Evolutionary conservation across 305 asterid genomes (phyloP), one percentile per base, ranked within the genome.

Genomic region (Fraxinus baroniana): DNA sequence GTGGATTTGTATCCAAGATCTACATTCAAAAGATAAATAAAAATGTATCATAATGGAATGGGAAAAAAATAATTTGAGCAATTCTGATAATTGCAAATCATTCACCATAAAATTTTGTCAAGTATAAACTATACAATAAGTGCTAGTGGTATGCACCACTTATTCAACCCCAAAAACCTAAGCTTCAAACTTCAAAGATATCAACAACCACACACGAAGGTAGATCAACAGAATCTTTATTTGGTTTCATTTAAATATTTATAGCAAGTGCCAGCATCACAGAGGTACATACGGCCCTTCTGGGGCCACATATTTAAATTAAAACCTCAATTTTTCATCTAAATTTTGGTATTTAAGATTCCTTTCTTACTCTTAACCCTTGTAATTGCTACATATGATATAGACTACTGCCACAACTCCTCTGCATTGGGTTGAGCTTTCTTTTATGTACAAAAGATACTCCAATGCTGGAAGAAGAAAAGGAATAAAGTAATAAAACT

Each of bases 1-100:
- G 97, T 83, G 97, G 97, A 80, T 95, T 94, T 82, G 97, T 94
- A 84, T 95, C 97, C 92, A 95, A 78, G 89, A 95, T 93, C 97
- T 93, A 90, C 91, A 89, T 76, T 5, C 78, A 78, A 81, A 83
- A 76, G 78, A 83, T 82, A 13, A 49, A 80, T 76, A 46, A 64
- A 60, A 83, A 80, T 83, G 74, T 60, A 77, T 70, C 74, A 44
- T 68, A 33, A 78, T 49, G n/a, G n/a, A n/a, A n/a, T n/a, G n/a
- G n/a, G n/a, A n/a, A n/a, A n/a, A n/a, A n/a, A n/a, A n/a, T n/a
- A n/a, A n/a, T n/a, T n/a, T n/a, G n/a, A n/a, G n/a, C n/a, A n/a
- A n/a, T 71, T 28, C 18, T 15, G 0, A 74, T 22, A 36, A 46
- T 37, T 70, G 74, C 32, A 8, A 5, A 5, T 4, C 20, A 24